A percentile compares a stretch with the other conserved stretches of the same genome.
Evolutionary conservation across 2,329 filamentous ascomycete species (phyloP).

Genomic region (Penicillium digitatum): DNA sequence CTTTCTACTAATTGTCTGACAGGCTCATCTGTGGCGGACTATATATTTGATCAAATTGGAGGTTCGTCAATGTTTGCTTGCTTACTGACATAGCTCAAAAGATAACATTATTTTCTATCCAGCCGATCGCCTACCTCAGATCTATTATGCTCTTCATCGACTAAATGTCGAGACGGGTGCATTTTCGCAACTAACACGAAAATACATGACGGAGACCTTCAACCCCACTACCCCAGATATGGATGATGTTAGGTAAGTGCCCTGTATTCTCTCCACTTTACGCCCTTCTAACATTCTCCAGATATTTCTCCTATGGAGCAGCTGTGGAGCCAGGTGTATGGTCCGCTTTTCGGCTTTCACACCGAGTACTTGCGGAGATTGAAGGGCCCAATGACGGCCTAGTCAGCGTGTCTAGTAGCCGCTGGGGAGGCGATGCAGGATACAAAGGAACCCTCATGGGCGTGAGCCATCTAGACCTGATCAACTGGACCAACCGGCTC

Average conservation of each 20-base stretch:
- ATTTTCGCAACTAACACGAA: constrained; percentile 58
- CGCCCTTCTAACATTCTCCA: constrained; percentile 13
- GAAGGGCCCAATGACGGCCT: constrained; percentile 62
- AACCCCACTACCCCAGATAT: constrained; percentile 57
- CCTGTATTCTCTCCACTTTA: not conserved
- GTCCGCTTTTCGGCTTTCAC: constrained; percentile 56
- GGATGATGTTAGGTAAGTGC: constrained; percentile 47
- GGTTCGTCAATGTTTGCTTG: constrained; percentile 34
- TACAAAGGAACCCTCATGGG: constrained; percentile 62
- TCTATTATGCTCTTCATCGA: constrained; percentile 54
- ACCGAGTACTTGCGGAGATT: constrained; percentile 50
- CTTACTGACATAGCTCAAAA: not conserved
- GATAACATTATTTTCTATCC: constrained; percentile 28
- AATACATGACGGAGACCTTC: constrained; percentile 57
- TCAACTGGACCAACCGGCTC: constrained; percentile 63
- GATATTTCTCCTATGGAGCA: constrained; percentile 63
- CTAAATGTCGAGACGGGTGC: constrained; percentile 57
- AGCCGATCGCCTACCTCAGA: constrained; percentile 49
- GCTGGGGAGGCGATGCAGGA: constrained; percentile 52
- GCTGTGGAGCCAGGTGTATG: constrained; percentile 53
- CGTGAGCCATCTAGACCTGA: constrained; percentile 61
- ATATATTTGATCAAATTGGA: constrained; percentile 56
- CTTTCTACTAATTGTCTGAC: constrained; percentile 10
- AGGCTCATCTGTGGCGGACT: constrained; percentile 60
- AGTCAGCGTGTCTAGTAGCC: constrained; percentile 57